These are phyloP conservation scores for Scutellaria galericulata DNA, from an alignment of 257 asterid species.

Conservation along the genomic window DNA sequence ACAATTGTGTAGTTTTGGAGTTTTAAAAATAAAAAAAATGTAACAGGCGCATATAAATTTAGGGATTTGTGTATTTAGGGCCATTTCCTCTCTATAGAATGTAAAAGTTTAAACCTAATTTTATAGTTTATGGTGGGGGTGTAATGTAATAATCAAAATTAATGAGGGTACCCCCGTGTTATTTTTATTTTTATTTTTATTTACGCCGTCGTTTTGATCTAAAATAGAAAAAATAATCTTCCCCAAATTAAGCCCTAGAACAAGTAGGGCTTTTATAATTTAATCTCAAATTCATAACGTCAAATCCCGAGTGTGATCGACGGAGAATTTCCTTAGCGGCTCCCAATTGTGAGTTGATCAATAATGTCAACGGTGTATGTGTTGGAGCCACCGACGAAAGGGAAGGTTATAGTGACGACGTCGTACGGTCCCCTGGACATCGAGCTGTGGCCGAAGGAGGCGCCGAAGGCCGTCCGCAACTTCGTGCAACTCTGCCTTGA, in stretches of 20 bases:
- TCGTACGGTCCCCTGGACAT: slow-evolving; percentile 88
- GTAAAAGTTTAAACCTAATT: too few species aligned
- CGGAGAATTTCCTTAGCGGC: neutral
- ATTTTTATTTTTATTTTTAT: neutral
- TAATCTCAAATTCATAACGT: slow-evolving; percentile 2
- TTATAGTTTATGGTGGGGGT: neutral
- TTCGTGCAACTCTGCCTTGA: slow-evolving; percentile 97
- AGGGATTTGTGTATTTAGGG: too few species aligned
- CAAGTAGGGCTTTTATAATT: neutral
- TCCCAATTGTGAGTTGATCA: neutral
- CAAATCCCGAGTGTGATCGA: slow-evolving; percentile 3
- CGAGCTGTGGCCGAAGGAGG: slow-evolving; percentile 98
- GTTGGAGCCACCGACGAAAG: slow-evolving; percentile 97
- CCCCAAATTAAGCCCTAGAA: slow-evolving; percentile 41
- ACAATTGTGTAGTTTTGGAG: too few species aligned
- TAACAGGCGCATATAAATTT: too few species aligned
- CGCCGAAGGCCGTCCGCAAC: slow-evolving; percentile 95
- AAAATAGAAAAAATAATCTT: neutral
- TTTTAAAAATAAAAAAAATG: too few species aligned
- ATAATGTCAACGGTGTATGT: slow-evolving; percentile 90
- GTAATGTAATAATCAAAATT: slow-evolving; percentile 12
- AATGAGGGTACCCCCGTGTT: slow-evolving; percentile 24
- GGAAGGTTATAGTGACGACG: slow-evolving; percentile 81
- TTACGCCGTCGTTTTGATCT: slow-evolving; percentile 26
- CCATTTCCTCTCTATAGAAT: too few species aligned